phyloP scores from a whole-genome alignment of 352 stramenopile species.

The Phytophthora vignae region DNA sequence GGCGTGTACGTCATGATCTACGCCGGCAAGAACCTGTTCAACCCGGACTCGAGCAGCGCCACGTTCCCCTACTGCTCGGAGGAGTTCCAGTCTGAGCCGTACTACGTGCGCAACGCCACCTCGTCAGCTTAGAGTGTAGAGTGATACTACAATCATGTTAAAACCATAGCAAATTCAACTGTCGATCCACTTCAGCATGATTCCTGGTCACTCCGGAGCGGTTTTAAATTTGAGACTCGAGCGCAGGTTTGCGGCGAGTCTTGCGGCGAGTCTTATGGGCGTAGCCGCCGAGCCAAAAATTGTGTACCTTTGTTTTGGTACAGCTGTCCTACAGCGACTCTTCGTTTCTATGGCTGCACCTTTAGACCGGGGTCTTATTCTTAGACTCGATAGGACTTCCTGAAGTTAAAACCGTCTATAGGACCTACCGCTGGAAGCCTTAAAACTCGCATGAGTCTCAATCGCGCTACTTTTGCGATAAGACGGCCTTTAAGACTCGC shows the following conservation, averaged over 20 bases:
- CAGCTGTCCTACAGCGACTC: too few species aligned
- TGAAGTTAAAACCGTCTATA: background rate
- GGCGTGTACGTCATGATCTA: conserved; percentile 57
- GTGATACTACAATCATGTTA: background rate
- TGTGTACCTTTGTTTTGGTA: too few species aligned
- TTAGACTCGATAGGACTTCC: background rate
- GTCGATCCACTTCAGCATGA: background rate
- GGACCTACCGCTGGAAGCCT: background rate
- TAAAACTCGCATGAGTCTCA: background rate
- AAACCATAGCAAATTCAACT: conserved; percentile 18
- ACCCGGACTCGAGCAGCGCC: conserved; percentile 25
- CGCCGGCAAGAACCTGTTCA: conserved; percentile 50
- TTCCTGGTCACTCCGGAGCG: background rate
- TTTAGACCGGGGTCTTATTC: too few species aligned
- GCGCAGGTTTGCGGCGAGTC: too few species aligned
- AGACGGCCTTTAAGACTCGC: background rate
- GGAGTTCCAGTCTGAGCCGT: conserved; percentile 51
- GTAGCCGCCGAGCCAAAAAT: too few species aligned
- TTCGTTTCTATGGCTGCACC: too few species aligned
- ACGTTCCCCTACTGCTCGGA: conserved; percentile 69
- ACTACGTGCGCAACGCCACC: conserved; percentile 48
- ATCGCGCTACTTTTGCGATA: background rate
- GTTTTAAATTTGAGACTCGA: too few species aligned
- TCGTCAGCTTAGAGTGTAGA: conserved; percentile 13
- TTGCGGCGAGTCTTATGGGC: too few species aligned